A percentile compares a stretch with the other conserved stretches of the same genome.
Conservation (phyloP, 306 rosid species). For the Vigna radiata region DNA sequence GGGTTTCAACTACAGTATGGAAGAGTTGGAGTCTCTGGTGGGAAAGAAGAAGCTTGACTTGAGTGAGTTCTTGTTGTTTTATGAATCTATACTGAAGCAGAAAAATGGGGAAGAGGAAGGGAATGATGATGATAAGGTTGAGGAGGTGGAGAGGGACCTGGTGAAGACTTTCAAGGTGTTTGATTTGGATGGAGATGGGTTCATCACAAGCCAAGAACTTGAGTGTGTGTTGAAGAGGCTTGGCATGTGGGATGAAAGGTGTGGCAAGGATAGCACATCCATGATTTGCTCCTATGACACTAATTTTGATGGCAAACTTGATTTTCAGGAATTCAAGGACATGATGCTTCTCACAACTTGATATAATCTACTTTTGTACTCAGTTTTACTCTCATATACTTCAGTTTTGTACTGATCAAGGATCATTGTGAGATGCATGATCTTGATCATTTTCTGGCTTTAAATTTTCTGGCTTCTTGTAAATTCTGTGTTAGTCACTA, state of each 20-base stretch:
- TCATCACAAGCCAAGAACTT: conserved; percentile 66
- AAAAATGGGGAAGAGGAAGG: conserved; percentile 10
- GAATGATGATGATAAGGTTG: neutral
- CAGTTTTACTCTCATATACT: neutral
- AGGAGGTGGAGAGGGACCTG: conserved; percentile 56
- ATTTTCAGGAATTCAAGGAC: conserved; percentile 75
- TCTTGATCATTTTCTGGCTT: neutral
- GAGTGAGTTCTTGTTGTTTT: conserved; percentile 61
- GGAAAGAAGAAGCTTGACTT: conserved; percentile 56
- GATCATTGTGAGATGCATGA: no score
- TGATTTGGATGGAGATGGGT: conserved; percentile 73
- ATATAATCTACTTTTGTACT: neutral
- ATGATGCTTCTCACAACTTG: conserved; percentile 60
- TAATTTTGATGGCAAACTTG: conserved; percentile 68
- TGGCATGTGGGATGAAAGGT: conserved; percentile 56
- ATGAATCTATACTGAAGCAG: conserved; percentile 49
- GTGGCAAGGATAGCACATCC: conserved; percentile 51
- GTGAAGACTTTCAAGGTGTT: conserved; percentile 69
- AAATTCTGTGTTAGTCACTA: neutral
- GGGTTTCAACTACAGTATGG: conserved; percentile 37
- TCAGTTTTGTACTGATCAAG: no score
- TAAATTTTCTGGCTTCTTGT: neutral
- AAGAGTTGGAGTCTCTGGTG: conserved; percentile 53
- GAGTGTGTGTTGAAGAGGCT: conserved; percentile 60
- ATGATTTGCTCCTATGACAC: conserved; percentile 70